Percentiles rank a stretch among this genome's conserved stretches.
Evolutionary conservation across 345 rosid species (phyloP).

Genomic region (Citrus sinensis): DVS_A1.0 CM039164.1:22624001-22624500

Average conservation of each 20-base stretch:
- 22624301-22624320: constrained; percentile 11
- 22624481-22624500: constrained; percentile 64
- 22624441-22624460: constrained; percentile 78
- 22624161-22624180: not conserved
- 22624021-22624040: too few relatives aligned
- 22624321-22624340: constrained; percentile 1
- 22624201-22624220: constrained; percentile 54
- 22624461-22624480: constrained; percentile 68
- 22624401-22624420: not conserved
- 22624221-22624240: constrained; percentile 67
- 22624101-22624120: too few relatives aligned
- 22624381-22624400: constrained; percentile 1
- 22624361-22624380: not conserved
- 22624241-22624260: constrained; percentile 55
- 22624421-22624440: not conserved
- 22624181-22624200: constrained; percentile 45
- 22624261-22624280: constrained; percentile 66
- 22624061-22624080: too few relatives aligned
- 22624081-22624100: too few relatives aligned
- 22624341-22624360: not conserved
- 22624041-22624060: too few relatives aligned
- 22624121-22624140: too few relatives aligned
- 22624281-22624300: constrained; percentile 79
- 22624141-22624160: not conserved
- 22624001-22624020: too few relatives aligned